These are phyloP conservation scores for Corynascus novoguineensis DNA, from an alignment of 495 filamentous ascomycete genomes.

Conservation along the genomic window DNA sequence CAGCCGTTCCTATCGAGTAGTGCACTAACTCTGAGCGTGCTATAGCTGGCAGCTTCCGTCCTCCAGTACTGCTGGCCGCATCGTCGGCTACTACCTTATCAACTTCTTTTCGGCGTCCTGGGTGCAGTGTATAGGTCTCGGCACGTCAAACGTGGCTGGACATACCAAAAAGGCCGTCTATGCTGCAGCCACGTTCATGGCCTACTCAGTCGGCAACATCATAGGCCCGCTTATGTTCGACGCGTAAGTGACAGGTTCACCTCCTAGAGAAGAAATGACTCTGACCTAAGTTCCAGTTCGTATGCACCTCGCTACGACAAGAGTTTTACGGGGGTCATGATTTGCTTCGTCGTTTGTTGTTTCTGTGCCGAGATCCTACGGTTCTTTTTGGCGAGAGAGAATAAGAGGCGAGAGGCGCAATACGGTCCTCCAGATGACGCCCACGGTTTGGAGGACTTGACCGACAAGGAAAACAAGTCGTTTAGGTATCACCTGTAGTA, in stretches of 20 bases:
- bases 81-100: constrained; percentile 8
- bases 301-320: constrained; percentile 10
- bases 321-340: constrained; percentile 6
- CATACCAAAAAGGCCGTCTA: constrained; percentile 13
- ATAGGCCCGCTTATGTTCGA: constrained; percentile 10
- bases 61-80: constrained; percentile 3
- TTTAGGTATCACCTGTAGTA: constrained; percentile 8
- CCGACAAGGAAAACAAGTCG: constrained; percentile 7
- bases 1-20: neutral
- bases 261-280: neutral
- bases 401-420: constrained; percentile 1
- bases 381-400: neutral
- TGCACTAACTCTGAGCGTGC: neutral
- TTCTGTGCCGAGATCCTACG: constrained; percentile 1
- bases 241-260: neutral
- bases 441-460: constrained; percentile 5
- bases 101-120: constrained; percentile 9
- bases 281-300: neutral
- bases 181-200: constrained; percentile 4
- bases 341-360: constrained; percentile 6
- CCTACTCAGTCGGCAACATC: constrained; percentile 9
- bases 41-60: constrained; percentile 1
- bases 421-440: neutral
- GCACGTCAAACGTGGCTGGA: constrained; percentile 11
- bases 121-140: constrained; percentile 10